These are phyloP conservation scores for Lagenaria siceraria DNA, from an alignment of 306 rosid species.

Conservation along the genomic window DNA sequence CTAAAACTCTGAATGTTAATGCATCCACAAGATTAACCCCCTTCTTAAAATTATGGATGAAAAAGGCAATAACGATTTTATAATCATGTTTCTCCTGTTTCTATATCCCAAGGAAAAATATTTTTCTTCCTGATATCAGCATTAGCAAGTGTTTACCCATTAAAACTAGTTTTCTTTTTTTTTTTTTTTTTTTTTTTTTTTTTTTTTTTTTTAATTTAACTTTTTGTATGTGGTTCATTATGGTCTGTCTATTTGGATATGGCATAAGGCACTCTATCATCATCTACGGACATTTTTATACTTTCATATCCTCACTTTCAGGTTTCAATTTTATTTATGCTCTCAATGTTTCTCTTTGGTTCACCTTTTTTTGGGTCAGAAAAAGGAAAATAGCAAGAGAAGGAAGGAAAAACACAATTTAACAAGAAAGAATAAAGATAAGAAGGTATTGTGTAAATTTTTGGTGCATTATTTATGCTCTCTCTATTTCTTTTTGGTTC, in stretches of 20 bases:
- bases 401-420: conserved; percentile 85
- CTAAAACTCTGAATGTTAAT: neutral
- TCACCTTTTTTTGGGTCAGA: conserved; percentile 34
- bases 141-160: neutral
- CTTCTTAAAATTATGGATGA: neutral
- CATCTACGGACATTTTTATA: neutral
- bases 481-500: neutral
- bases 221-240: neutral
- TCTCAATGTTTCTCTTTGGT: neutral
- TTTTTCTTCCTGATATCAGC: neutral
- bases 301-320: neutral
- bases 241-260: neutral
- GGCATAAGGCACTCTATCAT: neutral
- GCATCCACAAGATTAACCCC: neutral
- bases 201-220: neutral
- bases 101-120: neutral
- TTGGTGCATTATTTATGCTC: conserved; percentile 1
- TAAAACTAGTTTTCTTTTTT: neutral
- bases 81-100: neutral
- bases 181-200: neutral
- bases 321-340: neutral
- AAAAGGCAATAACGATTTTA: neutral
- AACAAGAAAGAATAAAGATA: conserved; percentile 71
- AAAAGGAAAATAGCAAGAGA: conserved; percentile 93
- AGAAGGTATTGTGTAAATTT: conserved; percentile 44